A percentile compares a stretch with the other conserved stretches of the same genome.
Evolutionary conservation across 805 yeast genomes (phyloP).

Genomic region (Metschnikowia peoriensis): DNA sequence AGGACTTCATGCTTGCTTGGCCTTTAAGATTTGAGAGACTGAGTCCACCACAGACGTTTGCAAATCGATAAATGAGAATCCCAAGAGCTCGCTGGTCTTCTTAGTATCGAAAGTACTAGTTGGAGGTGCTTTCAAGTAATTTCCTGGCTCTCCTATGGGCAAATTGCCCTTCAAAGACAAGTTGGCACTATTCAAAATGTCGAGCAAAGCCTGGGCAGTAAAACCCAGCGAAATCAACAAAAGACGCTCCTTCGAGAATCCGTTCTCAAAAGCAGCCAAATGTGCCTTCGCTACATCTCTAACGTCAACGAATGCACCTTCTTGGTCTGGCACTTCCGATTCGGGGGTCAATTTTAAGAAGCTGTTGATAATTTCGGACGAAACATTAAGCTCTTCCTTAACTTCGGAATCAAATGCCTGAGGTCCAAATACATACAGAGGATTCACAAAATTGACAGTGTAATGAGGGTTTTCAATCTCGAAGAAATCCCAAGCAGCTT

Average conservation of each 20-base stretch:
- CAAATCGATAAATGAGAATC: constrained; percentile 36
- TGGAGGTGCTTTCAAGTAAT: background rate
- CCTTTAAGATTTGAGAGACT: constrained; percentile 33
- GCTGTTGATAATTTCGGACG: constrained; percentile 40
- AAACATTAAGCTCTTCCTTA: constrained; percentile 30
- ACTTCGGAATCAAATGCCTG: constrained; percentile 25
- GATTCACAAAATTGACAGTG: constrained; percentile 32
- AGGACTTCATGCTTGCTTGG: background rate
- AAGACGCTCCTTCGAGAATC: constrained; percentile 11
- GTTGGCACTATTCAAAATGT: constrained; percentile 41
- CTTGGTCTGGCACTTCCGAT: constrained; percentile 18
- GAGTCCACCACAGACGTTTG: constrained; percentile 42
- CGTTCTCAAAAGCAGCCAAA: constrained; percentile 17
- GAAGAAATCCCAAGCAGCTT: constrained; percentile 30
- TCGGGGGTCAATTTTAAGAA: constrained; percentile 29
- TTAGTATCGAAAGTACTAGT: constrained; percentile 26
- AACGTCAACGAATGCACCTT: constrained; percentile 45
- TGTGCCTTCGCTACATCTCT: constrained; percentile 20
- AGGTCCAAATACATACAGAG: constrained; percentile 23
- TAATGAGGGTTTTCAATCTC: constrained; percentile 29
- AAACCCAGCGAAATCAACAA: constrained; percentile 28
- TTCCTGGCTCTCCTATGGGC: constrained; percentile 40
- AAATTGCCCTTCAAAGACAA: constrained; percentile 44
- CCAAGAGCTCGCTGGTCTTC: constrained; percentile 36
- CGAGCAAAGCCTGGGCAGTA: constrained; percentile 31